A percentile compares a stretch with the other conserved stretches of the same genome.
These are phyloP conservation scores for Cyberlindnera lachancei DNA, from an alignment of 805 yeast genomes.

Conservation along the genomic window DNA sequence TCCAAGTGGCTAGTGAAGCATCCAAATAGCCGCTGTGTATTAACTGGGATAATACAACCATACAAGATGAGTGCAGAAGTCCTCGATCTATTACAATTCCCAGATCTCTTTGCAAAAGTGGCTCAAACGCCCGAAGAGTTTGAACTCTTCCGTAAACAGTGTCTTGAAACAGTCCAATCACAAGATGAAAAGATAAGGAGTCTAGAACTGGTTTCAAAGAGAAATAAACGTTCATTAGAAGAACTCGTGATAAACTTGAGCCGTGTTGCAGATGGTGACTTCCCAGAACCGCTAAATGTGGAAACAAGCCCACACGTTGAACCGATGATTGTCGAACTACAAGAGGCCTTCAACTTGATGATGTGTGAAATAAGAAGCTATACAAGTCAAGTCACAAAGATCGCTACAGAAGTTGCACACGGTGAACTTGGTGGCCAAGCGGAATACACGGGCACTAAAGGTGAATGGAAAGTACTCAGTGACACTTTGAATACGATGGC, in stretches of 20 bases:
- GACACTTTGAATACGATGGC: constrained; percentile 90
- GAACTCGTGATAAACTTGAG: constrained; percentile 5
- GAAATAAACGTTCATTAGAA: constrained; percentile 6
- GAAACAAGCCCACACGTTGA: constrained; percentile 50
- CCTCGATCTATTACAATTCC: constrained; percentile 1
- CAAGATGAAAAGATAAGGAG: constrained; percentile 4
- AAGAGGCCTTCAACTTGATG: constrained; percentile 76
- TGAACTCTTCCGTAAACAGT: constrained; percentile 7
- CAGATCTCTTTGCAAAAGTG: background rate
- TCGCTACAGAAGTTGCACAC: constrained; percentile 85
- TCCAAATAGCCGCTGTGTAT: no score
- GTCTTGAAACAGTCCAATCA: constrained; percentile 2
- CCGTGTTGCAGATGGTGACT: constrained; percentile 84
- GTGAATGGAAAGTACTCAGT: constrained; percentile 80
- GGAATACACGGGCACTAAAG: constrained; percentile 75
- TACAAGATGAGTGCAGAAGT: background rate
- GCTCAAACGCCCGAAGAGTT: constrained; percentile 4
- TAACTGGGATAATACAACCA: no score
- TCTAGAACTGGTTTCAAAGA: constrained; percentile 4
- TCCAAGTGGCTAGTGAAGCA: no score
- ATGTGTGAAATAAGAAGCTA: constrained; percentile 69
- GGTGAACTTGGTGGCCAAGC: constrained; percentile 91
- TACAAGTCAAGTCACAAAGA: constrained; percentile 66
- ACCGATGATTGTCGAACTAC: constrained; percentile 74
- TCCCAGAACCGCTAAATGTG: constrained; percentile 69